Evolutionary conservation across 2,329 filamentous ascomycete genomes (phyloP).

Genomic region (Nemania sp.): DNA sequence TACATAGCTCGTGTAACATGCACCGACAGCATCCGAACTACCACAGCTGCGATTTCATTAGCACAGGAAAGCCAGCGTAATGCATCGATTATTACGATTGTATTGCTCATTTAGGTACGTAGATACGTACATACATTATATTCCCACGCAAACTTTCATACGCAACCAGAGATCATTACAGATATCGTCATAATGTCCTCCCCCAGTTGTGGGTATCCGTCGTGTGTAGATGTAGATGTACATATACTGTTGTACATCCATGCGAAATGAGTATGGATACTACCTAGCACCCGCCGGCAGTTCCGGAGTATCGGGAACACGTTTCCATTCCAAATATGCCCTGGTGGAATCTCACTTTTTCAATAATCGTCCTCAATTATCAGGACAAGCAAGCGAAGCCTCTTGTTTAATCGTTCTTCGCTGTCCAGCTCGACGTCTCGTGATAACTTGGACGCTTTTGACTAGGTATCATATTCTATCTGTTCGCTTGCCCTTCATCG

Average conservation of each 20-base stretch:
- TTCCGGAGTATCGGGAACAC: constrained; percentile 19
- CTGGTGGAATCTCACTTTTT: neutral
- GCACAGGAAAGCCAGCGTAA: no score
- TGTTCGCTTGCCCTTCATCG: neutral
- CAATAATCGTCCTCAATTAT: neutral
- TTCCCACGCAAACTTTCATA: no score
- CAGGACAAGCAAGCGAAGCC: neutral
- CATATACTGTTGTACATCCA: neutral
- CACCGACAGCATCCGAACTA: no score
- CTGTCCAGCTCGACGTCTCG: neutral
- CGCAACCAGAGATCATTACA: no score
- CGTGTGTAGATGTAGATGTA: no score
- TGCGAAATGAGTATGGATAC: constrained; percentile 28
- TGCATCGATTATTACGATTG: neutral
- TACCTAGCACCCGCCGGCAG: neutral
- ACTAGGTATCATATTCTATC: neutral
- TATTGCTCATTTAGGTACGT: no score
- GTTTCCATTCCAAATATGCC: constrained; percentile 31
- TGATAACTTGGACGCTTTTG: neutral
- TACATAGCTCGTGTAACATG: no score
- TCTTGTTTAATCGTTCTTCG: neutral
- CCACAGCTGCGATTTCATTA: no score
- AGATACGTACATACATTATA: no score
- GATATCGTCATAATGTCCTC: no score
- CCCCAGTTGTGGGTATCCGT: no score